Evolutionary conservation across 352 stramenopile genomes (phyloP), one percentile per base, ranked within the genome.

Genomic region (Phytophthora hibernalis): DNA sequence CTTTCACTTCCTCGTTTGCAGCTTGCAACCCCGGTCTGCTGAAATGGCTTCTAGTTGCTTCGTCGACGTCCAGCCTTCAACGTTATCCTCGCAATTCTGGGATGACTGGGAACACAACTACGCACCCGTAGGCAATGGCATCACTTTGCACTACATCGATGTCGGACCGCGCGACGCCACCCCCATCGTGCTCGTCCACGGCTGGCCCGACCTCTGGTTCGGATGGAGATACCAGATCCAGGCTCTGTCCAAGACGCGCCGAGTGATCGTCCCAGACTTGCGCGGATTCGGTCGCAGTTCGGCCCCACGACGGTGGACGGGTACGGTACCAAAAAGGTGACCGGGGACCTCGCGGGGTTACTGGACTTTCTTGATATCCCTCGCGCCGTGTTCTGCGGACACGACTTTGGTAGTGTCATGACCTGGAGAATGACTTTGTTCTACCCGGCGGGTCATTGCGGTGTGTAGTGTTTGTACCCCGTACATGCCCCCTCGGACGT

Each of bases 131-230:
- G 56, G 61, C 24, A 65, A 69, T 24, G 74, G 66, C 31, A 70
- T 87, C 42, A 74, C 56, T 3, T 54, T 91, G 11, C 83, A 90
- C 72, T 92, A 83, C 66, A 73, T 92, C 51, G 77, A 89, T 43
- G 81, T 82, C 6, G 81, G 81, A 3, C 81, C 77, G 20, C 54
- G 61, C 9, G 77, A 89, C 42, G 80, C 65, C 49, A 68, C 79
- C 33, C 75, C 81, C 8, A 53, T 92, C 26, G 71, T 92, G 50
- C 76, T 92, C 50, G 75, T 90, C 21, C 83, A 92, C 65, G 83
- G 83, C 5, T 92, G 79, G 76, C 83, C 83, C 20, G 83, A 92
- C 51, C 59, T 92, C 30, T 92, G 79, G 83, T 92, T 87, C 54
- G 83, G 79, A 10, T 90, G 83, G 81, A 78, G 77, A 35, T 73